Base-by-base conservation (phyloP, 2,329 filamentous ascomycete genomes). In the Pseudocercospora musae region DNA sequence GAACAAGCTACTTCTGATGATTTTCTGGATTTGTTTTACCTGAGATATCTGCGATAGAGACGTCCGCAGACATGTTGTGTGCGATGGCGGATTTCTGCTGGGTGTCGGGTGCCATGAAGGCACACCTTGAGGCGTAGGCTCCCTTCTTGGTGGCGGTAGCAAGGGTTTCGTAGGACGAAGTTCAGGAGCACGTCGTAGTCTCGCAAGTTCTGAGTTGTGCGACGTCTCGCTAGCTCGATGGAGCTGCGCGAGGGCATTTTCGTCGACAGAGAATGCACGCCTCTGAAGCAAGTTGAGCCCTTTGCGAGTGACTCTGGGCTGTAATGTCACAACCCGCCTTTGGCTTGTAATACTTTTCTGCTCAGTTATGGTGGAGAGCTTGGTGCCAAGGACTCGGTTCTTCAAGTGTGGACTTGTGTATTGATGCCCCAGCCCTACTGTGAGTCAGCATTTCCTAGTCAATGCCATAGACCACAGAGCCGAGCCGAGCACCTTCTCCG, bases 311-410 rank as follows among this genome's bases (percentile, higher is more conserved):
- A 42, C 69, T 64, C 44, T 42, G 20, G 62, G 57, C 31, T 62
- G 66, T 11, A 71, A 29, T 52, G 63, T 71, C 33, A 66, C 44
- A 21, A 65, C 59, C 5, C 64, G 63, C 18, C 64, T 58, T 44
- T 66, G 65, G 7, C 66, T n/a, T n/a, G n/a, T n/a, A n/a, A 73
- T 70, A 13, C 78, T 81, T 62, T 70, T 72, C 56, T 76, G 77
- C 68, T 81, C 79, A 42, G 76, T 68, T 62, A 81, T 81, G 13
- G 78, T 78, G 27, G 75, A 76, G n/a, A 81, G 74, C 11, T 76
- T 76, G 37, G 70, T 75, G 58, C 74, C 75, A 66, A 75, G 73
- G 37, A 68, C 68, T 33, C 67, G 58, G 57, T 74, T 70, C 65
- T 49, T 50, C 44, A 60, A 46, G 27, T 59, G 60, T 20, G 54